Percentiles rank a stretch among this genome's conserved stretches.
phyloP scores from a whole-genome alignment of 306 rosid genomes.

The Gleditsia sinensis region DNA sequence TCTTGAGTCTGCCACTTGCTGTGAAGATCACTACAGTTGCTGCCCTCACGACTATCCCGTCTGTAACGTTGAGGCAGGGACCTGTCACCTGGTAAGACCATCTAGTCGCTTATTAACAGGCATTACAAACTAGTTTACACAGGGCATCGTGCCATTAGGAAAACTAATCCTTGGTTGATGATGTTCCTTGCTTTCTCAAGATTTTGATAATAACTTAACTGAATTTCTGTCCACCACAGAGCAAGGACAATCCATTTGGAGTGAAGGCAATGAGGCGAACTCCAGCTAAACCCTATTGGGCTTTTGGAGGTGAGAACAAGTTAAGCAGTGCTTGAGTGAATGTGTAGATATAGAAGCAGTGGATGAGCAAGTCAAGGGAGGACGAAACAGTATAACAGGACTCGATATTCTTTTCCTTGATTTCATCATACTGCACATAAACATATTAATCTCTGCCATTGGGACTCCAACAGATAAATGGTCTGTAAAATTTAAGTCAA shows the following conservation, averaged over 20 bases:
- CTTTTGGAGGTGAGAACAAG: constrained; percentile 37
- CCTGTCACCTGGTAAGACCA: constrained; percentile 64
- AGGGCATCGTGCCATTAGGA: too few relatives aligned
- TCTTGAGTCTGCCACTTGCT: constrained; percentile 72
- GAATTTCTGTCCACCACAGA: constrained; percentile 44
- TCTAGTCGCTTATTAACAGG: too few relatives aligned
- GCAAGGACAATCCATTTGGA: constrained; percentile 65
- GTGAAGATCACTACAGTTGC: constrained; percentile 70
- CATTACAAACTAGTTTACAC: too few relatives aligned
- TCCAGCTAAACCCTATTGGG: constrained; percentile 58
- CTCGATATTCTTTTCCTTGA: background rate
- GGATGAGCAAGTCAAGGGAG: constrained; percentile 22
- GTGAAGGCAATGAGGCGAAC: constrained; percentile 76
- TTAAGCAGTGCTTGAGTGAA: constrained; percentile 48
- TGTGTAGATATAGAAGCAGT: constrained; percentile 12
- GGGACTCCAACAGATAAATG: constrained; percentile 22
- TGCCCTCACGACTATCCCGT: constrained; percentile 75
- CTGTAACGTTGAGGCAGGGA: constrained; percentile 55
- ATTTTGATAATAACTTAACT: background rate
- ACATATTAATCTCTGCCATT: constrained; percentile 1
- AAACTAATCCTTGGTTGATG: too few relatives aligned
- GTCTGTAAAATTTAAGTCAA: constrained; percentile 24
- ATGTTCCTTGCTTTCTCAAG: background rate
- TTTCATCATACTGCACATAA: constrained; percentile 4
- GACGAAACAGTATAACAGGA: constrained; percentile 8